phyloP scores from a whole-genome alignment of 176 grass and related monocot genomes.

The Areca catechu region DNA sequence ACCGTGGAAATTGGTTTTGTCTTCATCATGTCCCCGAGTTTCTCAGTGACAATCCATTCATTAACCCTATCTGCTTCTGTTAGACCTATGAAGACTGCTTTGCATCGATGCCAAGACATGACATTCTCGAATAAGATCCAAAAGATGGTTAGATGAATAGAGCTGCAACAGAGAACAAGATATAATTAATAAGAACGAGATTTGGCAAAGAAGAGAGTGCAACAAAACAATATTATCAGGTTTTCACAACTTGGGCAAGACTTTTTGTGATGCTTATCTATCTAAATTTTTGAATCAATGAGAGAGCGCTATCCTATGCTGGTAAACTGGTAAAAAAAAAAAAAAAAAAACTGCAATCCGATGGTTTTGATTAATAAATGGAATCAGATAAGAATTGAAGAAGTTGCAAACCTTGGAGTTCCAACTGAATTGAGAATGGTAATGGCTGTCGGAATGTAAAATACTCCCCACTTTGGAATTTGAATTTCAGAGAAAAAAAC shows the following conservation, averaged over 20 bases:
- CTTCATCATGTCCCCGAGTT: slow-evolving; percentile 52
- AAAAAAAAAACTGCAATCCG: no score
- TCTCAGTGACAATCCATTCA: slow-evolving; percentile 83
- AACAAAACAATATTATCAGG: no score
- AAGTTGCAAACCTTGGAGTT: slow-evolving; percentile 47
- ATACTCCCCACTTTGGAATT: slow-evolving; percentile 65
- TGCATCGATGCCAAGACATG: slow-evolving; percentile 73
- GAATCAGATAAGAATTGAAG: no score
- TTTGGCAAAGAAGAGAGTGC: no score
- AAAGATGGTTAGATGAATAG: slow-evolving; percentile 79
- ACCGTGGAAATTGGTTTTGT: slow-evolving; percentile 33
- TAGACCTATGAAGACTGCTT: slow-evolving; percentile 65
- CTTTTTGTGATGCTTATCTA: no score
- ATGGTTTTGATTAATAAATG: no score
- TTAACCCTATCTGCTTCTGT: slow-evolving; percentile 66
- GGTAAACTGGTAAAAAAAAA: no score
- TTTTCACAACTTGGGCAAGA: no score
- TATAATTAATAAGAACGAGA: not conserved
- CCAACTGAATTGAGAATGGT: slow-evolving; percentile 70
- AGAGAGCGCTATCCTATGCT: no score
- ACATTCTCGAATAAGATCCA: slow-evolving; percentile 91
- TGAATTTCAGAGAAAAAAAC: slow-evolving; percentile 66
- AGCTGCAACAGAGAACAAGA: slow-evolving; percentile 29
- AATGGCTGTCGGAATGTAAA: slow-evolving; percentile 68
- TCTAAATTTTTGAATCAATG: no score